phyloP scores from a whole-genome alignment of 2,329 filamentous ascomycete species.

The Calonectria fujianensis region DNA sequence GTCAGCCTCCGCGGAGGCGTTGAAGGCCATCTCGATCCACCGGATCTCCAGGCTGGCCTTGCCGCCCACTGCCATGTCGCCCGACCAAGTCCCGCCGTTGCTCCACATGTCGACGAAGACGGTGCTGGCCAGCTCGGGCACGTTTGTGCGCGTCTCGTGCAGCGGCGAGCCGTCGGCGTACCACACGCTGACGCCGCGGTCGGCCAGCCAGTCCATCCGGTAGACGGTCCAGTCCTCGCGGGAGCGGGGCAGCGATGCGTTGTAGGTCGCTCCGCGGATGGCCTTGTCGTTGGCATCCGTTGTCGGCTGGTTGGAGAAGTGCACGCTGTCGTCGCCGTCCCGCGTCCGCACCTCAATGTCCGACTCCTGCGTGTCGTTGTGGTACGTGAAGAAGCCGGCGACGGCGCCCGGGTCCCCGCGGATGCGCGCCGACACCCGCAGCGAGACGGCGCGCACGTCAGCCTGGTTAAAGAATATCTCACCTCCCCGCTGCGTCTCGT shows the following conservation, averaged over 20 bases:
- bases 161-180: slow-evolving; percentile 30
- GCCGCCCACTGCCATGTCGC: slow-evolving; percentile 36
- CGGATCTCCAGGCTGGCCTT: slow-evolving; percentile 42
- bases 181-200: slow-evolving; percentile 32
- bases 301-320: slow-evolving; percentile 40
- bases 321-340: slow-evolving; percentile 30
- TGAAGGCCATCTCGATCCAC: slow-evolving; percentile 46
- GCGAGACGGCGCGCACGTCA: slow-evolving; percentile 33
- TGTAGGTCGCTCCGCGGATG: slow-evolving; percentile 39
- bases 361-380: slow-evolving; percentile 46
- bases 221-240: slow-evolving; percentile 37
- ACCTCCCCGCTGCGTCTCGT: slow-evolving; percentile 37
- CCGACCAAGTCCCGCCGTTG: slow-evolving; percentile 42
- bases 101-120: slow-evolving; percentile 48
- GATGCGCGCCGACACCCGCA: slow-evolving; percentile 40
- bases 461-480: slow-evolving; percentile 39
- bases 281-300: slow-evolving; percentile 26
- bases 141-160: slow-evolving; percentile 34
- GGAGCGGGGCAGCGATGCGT: slow-evolving; percentile 15
- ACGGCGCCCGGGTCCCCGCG: slow-evolving; percentile 39
- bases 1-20: slow-evolving; percentile 32
- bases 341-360: slow-evolving; percentile 43
- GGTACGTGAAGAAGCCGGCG: slow-evolving; percentile 46
- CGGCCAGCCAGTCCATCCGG: slow-evolving; percentile 41
- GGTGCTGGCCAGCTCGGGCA: slow-evolving; percentile 36